A percentile compares a stretch with the other conserved stretches of the same genome.
Conservation (phyloP, 139 green algal genomes). For the Penium margaritaceum region DNA sequence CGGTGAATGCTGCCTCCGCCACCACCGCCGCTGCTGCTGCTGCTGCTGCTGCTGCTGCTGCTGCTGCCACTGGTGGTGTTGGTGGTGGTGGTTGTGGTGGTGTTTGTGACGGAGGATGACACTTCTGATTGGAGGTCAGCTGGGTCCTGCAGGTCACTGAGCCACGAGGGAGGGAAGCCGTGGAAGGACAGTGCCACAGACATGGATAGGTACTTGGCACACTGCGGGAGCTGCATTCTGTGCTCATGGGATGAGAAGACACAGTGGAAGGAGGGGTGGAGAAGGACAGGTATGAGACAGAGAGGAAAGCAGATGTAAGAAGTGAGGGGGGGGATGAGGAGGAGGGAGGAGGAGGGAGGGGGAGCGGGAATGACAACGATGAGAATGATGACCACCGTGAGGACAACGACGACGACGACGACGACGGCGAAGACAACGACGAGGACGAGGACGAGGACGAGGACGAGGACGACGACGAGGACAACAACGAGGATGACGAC, state of each 20-base stretch:
- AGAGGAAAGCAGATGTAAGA: neutral
- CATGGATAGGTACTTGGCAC: too few relatives aligned
- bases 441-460: slow-evolving; percentile 14
- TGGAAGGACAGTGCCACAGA: too few relatives aligned
- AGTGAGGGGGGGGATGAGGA: neutral
- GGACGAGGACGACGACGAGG: slow-evolving; percentile 26
- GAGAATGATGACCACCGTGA: slow-evolving; percentile 34
- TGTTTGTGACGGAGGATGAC: too few relatives aligned
- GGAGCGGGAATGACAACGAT: slow-evolving; percentile 11
- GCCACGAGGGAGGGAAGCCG: too few relatives aligned
- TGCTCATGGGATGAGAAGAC: neutral
- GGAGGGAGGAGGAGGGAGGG: slow-evolving; percentile 16
- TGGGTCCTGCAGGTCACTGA: too few relatives aligned
- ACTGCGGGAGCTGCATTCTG: too few relatives aligned
- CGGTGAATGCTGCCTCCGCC: too few relatives aligned
- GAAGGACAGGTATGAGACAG: neutral
- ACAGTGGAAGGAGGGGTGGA: neutral
- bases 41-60: neutral
- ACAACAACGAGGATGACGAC: too few relatives aligned
- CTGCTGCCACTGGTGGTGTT: neutral
- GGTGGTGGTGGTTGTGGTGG: neutral
- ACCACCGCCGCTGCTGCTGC: neutral
- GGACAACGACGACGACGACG: slow-evolving; percentile 30
- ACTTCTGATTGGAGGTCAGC: too few relatives aligned
- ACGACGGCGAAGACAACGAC: slow-evolving; percentile 37